phyloP scores from a whole-genome alignment of 2,329 filamentous ascomycete genomes.

The Exophiala xenobiotica region DNA sequence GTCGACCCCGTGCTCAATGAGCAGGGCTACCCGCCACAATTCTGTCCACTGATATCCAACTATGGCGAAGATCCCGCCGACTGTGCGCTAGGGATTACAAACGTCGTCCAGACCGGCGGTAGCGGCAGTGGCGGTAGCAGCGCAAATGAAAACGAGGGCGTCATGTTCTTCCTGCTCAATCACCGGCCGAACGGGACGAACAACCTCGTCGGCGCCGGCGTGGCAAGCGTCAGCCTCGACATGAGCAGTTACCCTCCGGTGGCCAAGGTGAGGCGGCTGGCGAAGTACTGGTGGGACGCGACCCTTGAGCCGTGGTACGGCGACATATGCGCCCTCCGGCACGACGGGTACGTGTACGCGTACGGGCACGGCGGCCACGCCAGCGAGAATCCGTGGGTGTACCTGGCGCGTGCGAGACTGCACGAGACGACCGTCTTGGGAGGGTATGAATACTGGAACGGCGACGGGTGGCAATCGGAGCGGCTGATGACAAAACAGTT shows the following conservation, averaged over 20 bases:
- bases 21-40: constrained; percentile 29
- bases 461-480: constrained; percentile 25
- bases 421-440: constrained; percentile 23
- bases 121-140: no score
- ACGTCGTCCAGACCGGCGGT: constrained; percentile 31
- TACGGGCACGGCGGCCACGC: constrained; percentile 30
- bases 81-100: constrained; percentile 30
- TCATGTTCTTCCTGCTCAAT: constrained; percentile 32
- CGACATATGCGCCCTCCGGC: constrained; percentile 28
- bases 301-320: constrained; percentile 31
- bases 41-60: constrained; percentile 23
- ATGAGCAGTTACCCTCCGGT: constrained; percentile 21
- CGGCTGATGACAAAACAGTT: constrained; percentile 16
- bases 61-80: constrained; percentile 26
- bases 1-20: constrained; percentile 26
- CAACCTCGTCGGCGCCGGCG: constrained; percentile 30
- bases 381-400: constrained; percentile 28
- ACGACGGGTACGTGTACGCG: constrained; percentile 28
- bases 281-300: constrained; percentile 31
- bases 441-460: constrained; percentile 33
- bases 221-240: constrained; percentile 26
- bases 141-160: no score
- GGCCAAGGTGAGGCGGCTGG: constrained; percentile 22
- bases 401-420: constrained; percentile 25
- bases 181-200: constrained; percentile 30